These are phyloP conservation scores for Knoxdaviesia capensis DNA, from an alignment of 2,329 filamentous ascomycete genomes.

Conservation along the genomic window DNA sequence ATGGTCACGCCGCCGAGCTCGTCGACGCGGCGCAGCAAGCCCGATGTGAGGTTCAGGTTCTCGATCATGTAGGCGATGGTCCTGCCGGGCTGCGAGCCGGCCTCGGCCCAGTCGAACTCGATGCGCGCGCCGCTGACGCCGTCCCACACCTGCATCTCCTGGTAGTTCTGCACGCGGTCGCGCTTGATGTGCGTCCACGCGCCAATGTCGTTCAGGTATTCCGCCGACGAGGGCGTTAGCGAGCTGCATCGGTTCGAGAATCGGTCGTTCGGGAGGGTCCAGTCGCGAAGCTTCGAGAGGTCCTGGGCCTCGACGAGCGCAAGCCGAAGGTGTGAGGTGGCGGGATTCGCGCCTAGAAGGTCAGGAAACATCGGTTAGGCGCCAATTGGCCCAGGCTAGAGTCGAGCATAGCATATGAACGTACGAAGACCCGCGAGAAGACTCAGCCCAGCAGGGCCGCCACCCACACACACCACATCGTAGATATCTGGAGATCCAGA, in stretches of 20 bases:
- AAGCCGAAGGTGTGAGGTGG: constrained; percentile 58
- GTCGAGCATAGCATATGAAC: constrained; percentile 8
- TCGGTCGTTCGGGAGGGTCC: constrained; percentile 42
- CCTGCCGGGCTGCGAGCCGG: constrained; percentile 20
- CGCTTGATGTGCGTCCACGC: constrained; percentile 63
- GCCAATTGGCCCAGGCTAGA: background rate
- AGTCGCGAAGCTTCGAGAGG: constrained; percentile 46
- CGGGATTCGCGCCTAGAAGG: constrained; percentile 47
- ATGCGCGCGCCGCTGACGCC: constrained; percentile 74
- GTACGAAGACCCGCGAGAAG: constrained; percentile 58
- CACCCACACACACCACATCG: constrained; percentile 82
- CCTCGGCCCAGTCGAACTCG: constrained; percentile 54
- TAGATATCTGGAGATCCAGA: constrained; percentile 45
- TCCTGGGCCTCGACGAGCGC: constrained; percentile 85
- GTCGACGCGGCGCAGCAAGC: constrained; percentile 50
- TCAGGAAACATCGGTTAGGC: constrained; percentile 2
- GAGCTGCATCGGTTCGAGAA: constrained; percentile 95
- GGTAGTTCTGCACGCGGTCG: constrained; percentile 64
- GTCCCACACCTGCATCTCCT: constrained; percentile 98
- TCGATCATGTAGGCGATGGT: constrained; percentile 94
- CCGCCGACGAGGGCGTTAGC: constrained; percentile 72
- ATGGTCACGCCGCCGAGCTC: constrained; percentile 49
- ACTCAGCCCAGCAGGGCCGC: constrained; percentile 75
- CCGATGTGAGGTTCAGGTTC: constrained; percentile 73
- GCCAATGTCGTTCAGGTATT: constrained; percentile 64